Evolutionary conservation across 106 monocot genomes (phyloP), one percentile per base, ranked within the genome.

Genomic region (Allium cepa): DNA sequence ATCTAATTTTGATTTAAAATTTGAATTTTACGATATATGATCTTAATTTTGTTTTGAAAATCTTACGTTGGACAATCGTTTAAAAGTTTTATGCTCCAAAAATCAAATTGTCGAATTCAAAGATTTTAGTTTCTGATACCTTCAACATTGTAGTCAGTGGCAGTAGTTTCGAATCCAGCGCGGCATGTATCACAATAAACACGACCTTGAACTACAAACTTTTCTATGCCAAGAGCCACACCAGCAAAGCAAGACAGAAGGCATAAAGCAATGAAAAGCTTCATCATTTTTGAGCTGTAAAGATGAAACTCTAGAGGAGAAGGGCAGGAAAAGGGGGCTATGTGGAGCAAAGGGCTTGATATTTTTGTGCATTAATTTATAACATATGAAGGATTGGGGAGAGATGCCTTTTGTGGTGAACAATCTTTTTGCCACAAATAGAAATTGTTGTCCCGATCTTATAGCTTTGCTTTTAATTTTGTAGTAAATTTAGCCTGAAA

Each of bases 171-270:
- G 58, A 91, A 91, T 18, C 87, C 91, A 8, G 84, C 80, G 4
- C 91, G 84, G 63, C 91, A 91, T 5, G 76, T 91, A 75, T 91
- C 91, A 59, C 87, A 91, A 62, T 87, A 91, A 46, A 91, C 91
- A 2, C 82, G 78, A 22, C 91, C 91, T 27, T 91, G 55, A 17
- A 87, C 27, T 36, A 53, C n/a, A 55, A 77, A 80, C 10, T 9
- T 36, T 28, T 50, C 55, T 11, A 56, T 64, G n/a, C 48, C 46
- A 22, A 51, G 10, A 4, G 55, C 69, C 4, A 53, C 12, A 51
- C 47, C 47, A 12, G 63, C 26, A 53, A 68, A 26, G 56, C 46
- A 55, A 2, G 72, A 72, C 46, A 56, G n/a, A 47, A 72, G 63
- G 72, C 27, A 53, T 45, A 64, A 7, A 50, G 46, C 53, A 50